Evolutionary conservation across 257 asterid species (phyloP), one percentile per base, ranked within the genome.

Genomic region (Solanum stenotomum): DNA sequence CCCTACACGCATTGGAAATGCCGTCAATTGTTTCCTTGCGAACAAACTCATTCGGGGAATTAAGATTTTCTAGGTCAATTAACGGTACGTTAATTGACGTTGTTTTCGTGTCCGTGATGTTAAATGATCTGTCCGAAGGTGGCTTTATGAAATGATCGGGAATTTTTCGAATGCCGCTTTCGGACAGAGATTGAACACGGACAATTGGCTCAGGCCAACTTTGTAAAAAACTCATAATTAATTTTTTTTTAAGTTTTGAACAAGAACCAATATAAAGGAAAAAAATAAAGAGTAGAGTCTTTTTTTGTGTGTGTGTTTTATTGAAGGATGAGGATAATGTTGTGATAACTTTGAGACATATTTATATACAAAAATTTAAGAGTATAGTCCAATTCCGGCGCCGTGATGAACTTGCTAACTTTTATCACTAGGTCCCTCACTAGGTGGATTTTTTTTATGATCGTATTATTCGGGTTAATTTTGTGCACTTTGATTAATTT

Each of bases 191-290:
- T 49, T 95, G 98, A 87, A 97, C 98, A 25, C 99, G 93, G 86
- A 94, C 89, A 0, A 96, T 87, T 18, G 98, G 98, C 84, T 97
- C 99, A 33, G 98, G 92, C 99, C 99, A 97, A 31, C 87, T 88
- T 81, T 86, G 90, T 84, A 92, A 89, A 88, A 91, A 87, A 90
- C 77, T 95, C 88, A 89, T 83, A 92, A 90, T 85, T 61, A 12
- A 35, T 0, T 31, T 42, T 27, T 38, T 13, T 14, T 20, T 44
- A 8, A 71, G 10, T 27, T 0, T 5, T 8, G 67, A 23, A 29
- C 14, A 67, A 46, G 27, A 6, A 33, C 11, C 12, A 67, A 15
- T 8, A 61, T 5, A 52, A 18, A 18, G 63, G 4, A 5, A 16
- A 52, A 16, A 52, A 49, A 49, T 15, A 49, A 15, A 16, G 8